Conservation (phyloP, 768 basidiomycete genomes). For the Strobilomyces dryophilus region DNA sequence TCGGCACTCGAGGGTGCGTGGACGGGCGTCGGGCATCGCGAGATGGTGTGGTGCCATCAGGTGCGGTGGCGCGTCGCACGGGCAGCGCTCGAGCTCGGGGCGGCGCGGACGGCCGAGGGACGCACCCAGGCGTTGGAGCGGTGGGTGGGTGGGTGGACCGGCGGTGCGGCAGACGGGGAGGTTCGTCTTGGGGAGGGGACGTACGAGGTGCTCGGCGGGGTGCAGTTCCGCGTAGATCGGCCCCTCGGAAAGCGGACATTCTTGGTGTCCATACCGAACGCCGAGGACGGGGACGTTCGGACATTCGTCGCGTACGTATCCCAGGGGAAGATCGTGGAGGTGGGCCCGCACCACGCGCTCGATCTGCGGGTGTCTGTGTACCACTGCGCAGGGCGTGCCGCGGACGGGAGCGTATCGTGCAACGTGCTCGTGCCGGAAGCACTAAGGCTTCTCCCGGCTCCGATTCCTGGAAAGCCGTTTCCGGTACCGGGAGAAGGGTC, state of each 20-base stretch:
- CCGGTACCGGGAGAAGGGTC: slow-evolving; percentile 65
- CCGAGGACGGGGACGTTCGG: slow-evolving; percentile 3
- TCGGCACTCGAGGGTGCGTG: slow-evolving; percentile 87
- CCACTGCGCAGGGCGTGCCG: slow-evolving; percentile 35
- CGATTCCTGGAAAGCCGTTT: slow-evolving; percentile 49
- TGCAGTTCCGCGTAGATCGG: slow-evolving; percentile 39
- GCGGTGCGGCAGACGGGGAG: slow-evolving; percentile 5
- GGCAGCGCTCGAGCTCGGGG: slow-evolving; percentile 65
- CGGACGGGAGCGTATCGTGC: slow-evolving; percentile 33
- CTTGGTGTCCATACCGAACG: slow-evolving; percentile 40
- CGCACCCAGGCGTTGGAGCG: slow-evolving; percentile 44
- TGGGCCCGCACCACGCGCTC: slow-evolving; percentile 46
- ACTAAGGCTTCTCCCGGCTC: slow-evolving; percentile 62
- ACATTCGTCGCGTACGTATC: slow-evolving; percentile 58
- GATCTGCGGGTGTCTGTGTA: slow-evolving; percentile 46
- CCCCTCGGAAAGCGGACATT: slow-evolving; percentile 44
- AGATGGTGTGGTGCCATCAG: slow-evolving; percentile 99
- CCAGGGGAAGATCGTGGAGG: slow-evolving; percentile 47
- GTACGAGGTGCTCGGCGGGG: slow-evolving; percentile 38
- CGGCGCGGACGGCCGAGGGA: slow-evolving; percentile 16
- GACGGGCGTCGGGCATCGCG: slow-evolving; percentile 93
- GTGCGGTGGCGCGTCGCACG: slow-evolving; percentile 86
- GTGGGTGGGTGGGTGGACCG: slow-evolving; percentile 54
- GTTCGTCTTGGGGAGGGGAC: slow-evolving; percentile 8
- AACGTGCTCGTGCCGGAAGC: slow-evolving; percentile 38